These are phyloP conservation scores for Kurtzmaniella fragi DNA, from an alignment of 805 yeast genomes.

Conservation along the genomic window DNA sequence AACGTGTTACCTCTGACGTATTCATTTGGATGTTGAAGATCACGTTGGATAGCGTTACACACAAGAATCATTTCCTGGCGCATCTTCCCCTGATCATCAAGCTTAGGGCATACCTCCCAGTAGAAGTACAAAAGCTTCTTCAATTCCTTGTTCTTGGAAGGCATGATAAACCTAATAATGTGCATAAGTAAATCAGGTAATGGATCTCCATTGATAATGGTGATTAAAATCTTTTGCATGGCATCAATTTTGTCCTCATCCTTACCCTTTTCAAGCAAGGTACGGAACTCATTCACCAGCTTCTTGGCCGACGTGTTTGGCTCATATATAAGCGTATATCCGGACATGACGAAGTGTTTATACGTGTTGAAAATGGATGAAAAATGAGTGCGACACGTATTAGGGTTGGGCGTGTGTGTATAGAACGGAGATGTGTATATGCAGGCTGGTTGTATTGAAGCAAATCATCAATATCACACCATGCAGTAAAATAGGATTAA, in stretches of 20 bases:
- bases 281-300: slow-evolving; percentile 67
- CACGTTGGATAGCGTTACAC: slow-evolving; percentile 96
- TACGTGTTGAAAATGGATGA: slow-evolving; percentile 9
- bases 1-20: slow-evolving; percentile 93
- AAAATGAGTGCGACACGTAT: not conserved
- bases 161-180: slow-evolving; percentile 95
- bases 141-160: slow-evolving; percentile 83
- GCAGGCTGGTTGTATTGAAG: too few relatives aligned
- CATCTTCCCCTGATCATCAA: slow-evolving; percentile 82
- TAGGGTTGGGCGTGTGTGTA: not conserved
- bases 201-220: slow-evolving; percentile 89
- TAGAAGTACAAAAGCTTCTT: slow-evolving; percentile 90
- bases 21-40: slow-evolving; percentile 96
- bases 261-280: slow-evolving; percentile 77
- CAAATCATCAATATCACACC: too few relatives aligned
- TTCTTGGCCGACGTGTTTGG: slow-evolving; percentile 61
- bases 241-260: slow-evolving; percentile 85
- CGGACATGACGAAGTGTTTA: slow-evolving; percentile 19
- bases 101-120: slow-evolving; percentile 97
- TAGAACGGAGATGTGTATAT: too few relatives aligned
- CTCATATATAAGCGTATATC: slow-evolving; percentile 79
- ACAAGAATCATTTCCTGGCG: slow-evolving; percentile 98
- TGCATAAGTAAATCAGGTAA: slow-evolving; percentile 94
- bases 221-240: slow-evolving; percentile 80
- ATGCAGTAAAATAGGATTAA: too few relatives aligned